Evolutionary conservation across 768 basidiomycete genomes (phyloP).

Genomic region (Russula olivacea): DNA sequence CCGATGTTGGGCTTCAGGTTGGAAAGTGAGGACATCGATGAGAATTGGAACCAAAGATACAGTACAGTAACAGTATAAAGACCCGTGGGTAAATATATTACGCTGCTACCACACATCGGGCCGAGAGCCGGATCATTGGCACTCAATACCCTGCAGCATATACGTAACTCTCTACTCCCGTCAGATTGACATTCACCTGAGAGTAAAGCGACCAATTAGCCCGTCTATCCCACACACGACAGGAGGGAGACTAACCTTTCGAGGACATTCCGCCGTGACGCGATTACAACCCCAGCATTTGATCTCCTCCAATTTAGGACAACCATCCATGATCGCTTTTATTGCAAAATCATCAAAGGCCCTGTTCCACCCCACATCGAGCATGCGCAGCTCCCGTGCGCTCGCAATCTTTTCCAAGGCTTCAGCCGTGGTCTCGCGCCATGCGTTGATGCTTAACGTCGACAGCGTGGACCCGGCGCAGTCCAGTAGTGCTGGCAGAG

Average conservation of each 20-base stretch:
- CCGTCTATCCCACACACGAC: neutral
- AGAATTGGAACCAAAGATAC: neutral
- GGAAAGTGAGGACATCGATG: neutral
- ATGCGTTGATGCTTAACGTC: constrained; percentile 68
- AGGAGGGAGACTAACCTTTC: constrained; percentile 38
- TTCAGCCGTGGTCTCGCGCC: constrained; percentile 55
- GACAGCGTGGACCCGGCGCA: constrained; percentile 60
- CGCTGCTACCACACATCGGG: neutral
- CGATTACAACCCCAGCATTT: constrained; percentile 53
- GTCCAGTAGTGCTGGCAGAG: constrained; percentile 46
- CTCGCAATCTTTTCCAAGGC: constrained; percentile 37
- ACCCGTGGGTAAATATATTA: neutral
- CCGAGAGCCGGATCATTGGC: neutral
- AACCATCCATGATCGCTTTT: constrained; percentile 53
- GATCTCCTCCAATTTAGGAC: constrained; percentile 39
- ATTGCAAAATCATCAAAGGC: constrained; percentile 77
- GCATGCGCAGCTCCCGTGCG: constrained; percentile 41
- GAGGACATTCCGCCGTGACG: constrained; percentile 42
- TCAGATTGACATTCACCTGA: constrained; percentile 29
- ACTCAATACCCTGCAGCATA: neutral
- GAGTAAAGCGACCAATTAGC: neutral
- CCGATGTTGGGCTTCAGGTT: constrained; percentile 25
- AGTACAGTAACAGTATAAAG: too few relatives aligned
- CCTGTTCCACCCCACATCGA: constrained; percentile 86
- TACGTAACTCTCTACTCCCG: constrained; percentile 24